phyloP scores from a whole-genome alignment of 768 basidiomycete genomes.

The Kwoniella dejecticola region DNA sequence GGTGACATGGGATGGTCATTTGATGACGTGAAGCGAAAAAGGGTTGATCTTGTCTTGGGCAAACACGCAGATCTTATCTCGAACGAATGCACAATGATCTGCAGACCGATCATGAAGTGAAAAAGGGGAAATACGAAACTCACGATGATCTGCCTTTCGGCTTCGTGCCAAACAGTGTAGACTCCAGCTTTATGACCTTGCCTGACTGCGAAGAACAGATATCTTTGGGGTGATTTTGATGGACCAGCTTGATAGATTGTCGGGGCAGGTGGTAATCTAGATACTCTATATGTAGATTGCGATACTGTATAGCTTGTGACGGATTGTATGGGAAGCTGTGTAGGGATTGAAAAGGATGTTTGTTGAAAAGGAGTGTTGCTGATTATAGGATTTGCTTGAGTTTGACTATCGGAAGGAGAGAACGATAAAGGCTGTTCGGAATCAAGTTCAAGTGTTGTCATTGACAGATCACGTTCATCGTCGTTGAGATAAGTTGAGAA shows the following conservation, averaged over 20 bases:
- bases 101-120: neutral
- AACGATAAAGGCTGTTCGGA: neutral
- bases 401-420: neutral
- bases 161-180: slow-evolving; percentile 42
- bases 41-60: neutral
- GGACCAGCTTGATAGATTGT: slow-evolving; percentile 21
- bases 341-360: slow-evolving; percentile 10
- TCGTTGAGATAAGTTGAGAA: slow-evolving; percentile 1
- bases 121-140: slow-evolving; percentile 14
- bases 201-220: slow-evolving; percentile 44
- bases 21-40: neutral
- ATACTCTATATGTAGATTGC: slow-evolving; percentile 13
- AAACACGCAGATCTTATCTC: neutral
- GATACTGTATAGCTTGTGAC: slow-evolving; percentile 12
- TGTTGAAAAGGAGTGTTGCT: slow-evolving; percentile 15
- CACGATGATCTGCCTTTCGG: slow-evolving; percentile 44
- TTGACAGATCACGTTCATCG: too few species aligned
- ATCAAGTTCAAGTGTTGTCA: neutral
- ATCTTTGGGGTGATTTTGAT: slow-evolving; percentile 23
- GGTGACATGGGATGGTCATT: slow-evolving; percentile 1
- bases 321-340: slow-evolving; percentile 10
- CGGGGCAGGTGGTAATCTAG: slow-evolving; percentile 17
- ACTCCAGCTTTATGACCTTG: slow-evolving; percentile 41
- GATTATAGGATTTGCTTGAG: neutral
- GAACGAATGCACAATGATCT: too few species aligned